These are phyloP conservation scores for Trametes cinnabarina DNA, from an alignment of 768 basidiomycete genomes.

Conservation along the genomic window DNA sequence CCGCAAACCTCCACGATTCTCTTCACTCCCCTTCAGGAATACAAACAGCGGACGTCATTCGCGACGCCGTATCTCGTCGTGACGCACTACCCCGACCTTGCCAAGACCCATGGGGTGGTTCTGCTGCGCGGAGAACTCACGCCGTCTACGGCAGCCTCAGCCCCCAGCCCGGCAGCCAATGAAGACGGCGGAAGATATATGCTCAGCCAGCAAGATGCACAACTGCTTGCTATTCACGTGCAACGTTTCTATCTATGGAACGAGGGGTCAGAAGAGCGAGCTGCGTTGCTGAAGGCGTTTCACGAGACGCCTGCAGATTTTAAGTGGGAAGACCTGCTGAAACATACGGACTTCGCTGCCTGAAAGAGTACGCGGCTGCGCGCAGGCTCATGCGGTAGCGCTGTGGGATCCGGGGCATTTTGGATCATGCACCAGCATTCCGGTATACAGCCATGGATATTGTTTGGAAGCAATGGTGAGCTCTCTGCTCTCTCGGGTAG, in stretches of 20 bases:
- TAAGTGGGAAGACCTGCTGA: slow-evolving; percentile 77
- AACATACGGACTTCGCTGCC: slow-evolving; percentile 35
- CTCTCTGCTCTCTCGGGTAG: no score
- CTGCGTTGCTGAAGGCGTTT: slow-evolving; percentile 61
- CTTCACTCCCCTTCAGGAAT: slow-evolving; percentile 93
- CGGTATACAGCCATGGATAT: no score
- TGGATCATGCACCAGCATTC: no score
- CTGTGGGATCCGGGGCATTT: no score
- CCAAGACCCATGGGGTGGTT: slow-evolving; percentile 73
- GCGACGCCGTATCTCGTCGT: slow-evolving; percentile 89
- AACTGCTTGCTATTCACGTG: slow-evolving; percentile 71
- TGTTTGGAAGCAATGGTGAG: no score
- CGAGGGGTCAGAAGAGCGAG: slow-evolving; percentile 38
- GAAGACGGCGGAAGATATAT: slow-evolving; percentile 48
- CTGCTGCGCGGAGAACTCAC: slow-evolving; percentile 92
- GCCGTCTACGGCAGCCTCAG: slow-evolving; percentile 53
- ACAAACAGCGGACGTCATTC: slow-evolving; percentile 78
- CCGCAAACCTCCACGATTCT: slow-evolving; percentile 72
- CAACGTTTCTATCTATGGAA: slow-evolving; percentile 85
- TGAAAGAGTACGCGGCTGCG: background rate
- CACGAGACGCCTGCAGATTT: slow-evolving; percentile 79
- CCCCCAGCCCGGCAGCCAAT: slow-evolving; percentile 35
- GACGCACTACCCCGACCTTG: slow-evolving; percentile 90
- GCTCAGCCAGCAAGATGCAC: slow-evolving; percentile 79
- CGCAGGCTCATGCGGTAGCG: background rate